Percentiles rank a stretch among this genome's conserved stretches.
Conservation (phyloP, 139 green algal species). For the Edaphochlamys debaryana region DNA sequence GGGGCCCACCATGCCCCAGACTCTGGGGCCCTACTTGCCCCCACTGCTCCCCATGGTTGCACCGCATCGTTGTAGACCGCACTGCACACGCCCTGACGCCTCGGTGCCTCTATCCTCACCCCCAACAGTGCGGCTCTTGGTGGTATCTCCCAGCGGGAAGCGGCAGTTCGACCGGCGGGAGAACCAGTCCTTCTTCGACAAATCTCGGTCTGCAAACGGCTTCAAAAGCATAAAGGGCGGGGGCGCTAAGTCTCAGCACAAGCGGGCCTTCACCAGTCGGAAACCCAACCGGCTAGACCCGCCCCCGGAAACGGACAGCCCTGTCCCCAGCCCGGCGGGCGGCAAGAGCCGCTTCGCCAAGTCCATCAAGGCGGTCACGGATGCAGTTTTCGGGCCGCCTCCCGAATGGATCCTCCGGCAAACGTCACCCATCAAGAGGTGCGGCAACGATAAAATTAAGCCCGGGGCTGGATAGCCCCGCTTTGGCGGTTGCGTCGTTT, state of each 20-base stretch:
- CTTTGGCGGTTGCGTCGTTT: too few relatives aligned
- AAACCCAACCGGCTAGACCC: neutral
- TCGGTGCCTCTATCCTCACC: too few relatives aligned
- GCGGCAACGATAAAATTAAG: too few relatives aligned
- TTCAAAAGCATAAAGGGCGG: neutral
- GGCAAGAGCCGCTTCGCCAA: slow-evolving; percentile 11
- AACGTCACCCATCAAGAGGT: slow-evolving; percentile 38
- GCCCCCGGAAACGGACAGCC: neutral
- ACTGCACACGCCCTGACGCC: too few relatives aligned
- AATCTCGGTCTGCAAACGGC: slow-evolving; percentile 3
- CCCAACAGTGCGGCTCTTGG: neutral
- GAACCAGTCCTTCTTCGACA: slow-evolving; percentile 36
- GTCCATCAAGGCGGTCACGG: slow-evolving; percentile 30
- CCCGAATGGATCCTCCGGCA: slow-evolving; percentile 42
- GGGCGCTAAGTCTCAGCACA: slow-evolving; percentile 13
- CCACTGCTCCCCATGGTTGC: too few relatives aligned
- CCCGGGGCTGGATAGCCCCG: too few relatives aligned
- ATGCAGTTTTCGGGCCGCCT: slow-evolving; percentile 31
- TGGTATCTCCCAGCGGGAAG: neutral
- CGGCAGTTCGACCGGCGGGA: slow-evolving; percentile 14
- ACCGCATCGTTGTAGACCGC: too few relatives aligned
- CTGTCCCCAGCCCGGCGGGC: neutral
- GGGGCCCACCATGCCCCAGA: too few relatives aligned
- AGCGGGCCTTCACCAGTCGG: slow-evolving; percentile 16
- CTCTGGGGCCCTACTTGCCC: too few relatives aligned